Base-by-base conservation (phyloP, 169 alveolate species). In the Eimeria praecox region DNA sequence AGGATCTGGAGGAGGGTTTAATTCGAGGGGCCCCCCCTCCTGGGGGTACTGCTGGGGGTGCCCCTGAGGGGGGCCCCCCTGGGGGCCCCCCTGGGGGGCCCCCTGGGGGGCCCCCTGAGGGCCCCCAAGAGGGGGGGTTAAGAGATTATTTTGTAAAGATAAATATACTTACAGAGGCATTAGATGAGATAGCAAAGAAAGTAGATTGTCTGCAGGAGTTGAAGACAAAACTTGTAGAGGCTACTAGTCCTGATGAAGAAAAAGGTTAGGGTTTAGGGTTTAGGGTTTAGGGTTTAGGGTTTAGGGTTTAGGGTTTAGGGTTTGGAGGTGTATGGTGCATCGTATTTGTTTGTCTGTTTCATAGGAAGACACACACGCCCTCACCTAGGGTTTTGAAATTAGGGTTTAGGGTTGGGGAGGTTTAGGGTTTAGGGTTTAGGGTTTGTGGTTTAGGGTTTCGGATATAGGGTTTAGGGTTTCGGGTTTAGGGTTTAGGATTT, bases 161-260 rank as follows among this genome's bases (percentile, higher is more conserved):
- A 12, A 52, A 42, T 14, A 59, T 62, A 2, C 42, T 93, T 20
- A 62, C 71, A 30, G 42, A 40, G 16, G 93, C 88, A 27, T 22
- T 93, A 4, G 92, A 40, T 3, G 80, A 64, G 38, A 64, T 93
- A 8, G 52, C 42, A 40, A 38, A 80, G n/a, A 83, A 83, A 44
- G 52, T 66, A n/a, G 96, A 93, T 16, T 27, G 35, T 30, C 59
- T 93, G 64, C 56, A 59, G 40, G 49, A 24, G 27, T 92, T 95
- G 35, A 73, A 95, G 62, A 24, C 40, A 9, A 80, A 9, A 24
- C 73, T 59, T 24, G 46, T 80, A 30, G 40, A n/a, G 3, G 95
- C 96, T 33, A 83, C 91, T 24, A 69, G 40, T 30, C 95, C 96
- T 27, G 96, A 88, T 46, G 83, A 86, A 24, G 96, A 95, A 38